phyloP scores from a whole-genome alignment of 23 red algal genomes.

The Agarophyton chilense region DNA sequence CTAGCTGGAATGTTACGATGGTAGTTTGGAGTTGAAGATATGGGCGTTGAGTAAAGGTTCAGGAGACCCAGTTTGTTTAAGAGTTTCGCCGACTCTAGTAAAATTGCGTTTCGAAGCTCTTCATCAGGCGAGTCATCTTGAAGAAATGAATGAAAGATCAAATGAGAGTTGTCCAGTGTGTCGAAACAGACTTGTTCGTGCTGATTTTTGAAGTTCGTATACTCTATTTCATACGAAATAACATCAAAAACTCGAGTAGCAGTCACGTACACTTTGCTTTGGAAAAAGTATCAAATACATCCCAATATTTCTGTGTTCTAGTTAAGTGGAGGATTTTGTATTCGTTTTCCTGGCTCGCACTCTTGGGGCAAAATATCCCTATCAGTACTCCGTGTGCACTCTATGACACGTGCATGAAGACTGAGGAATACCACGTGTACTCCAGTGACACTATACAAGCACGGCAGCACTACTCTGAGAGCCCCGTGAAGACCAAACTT shows the following conservation, averaged over 20 bases:
- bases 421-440: too few relatives aligned
- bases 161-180: neutral
- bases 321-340: too few relatives aligned
- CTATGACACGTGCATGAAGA: too few relatives aligned
- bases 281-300: too few relatives aligned
- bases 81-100: constrained; percentile 10
- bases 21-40: neutral
- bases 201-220: neutral
- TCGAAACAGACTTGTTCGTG: neutral
- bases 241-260: neutral
- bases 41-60: constrained; percentile 14
- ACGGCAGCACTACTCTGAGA: too few relatives aligned
- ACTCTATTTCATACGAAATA: constrained; percentile 16
- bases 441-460: too few relatives aligned
- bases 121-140: neutral
- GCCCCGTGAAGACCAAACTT: too few relatives aligned
- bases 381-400: too few relatives aligned
- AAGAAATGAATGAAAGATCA: neutral
- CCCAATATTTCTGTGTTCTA: too few relatives aligned
- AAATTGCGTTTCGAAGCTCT: constrained; percentile 1
- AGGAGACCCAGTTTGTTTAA: constrained; percentile 46
- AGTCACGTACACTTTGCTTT: too few relatives aligned
- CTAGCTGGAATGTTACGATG: constrained; percentile 23
- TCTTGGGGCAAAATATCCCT: too few relatives aligned
- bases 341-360: too few relatives aligned